Conservation (phyloP, 2,329 filamentous ascomycete genomes). For the Colletotrichum lini region DNA sequence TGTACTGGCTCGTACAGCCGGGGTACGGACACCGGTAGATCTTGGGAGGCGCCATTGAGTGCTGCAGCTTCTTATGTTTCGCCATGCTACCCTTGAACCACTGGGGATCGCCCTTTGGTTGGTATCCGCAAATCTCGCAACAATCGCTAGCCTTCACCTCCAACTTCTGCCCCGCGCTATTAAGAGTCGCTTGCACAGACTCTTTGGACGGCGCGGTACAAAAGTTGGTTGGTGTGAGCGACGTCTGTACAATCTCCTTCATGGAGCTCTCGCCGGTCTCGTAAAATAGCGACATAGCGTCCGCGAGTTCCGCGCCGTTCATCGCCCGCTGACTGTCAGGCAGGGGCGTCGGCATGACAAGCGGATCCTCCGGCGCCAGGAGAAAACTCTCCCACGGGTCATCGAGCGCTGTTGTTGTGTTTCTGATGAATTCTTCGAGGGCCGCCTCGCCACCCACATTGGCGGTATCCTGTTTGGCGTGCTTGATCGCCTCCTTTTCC, state of each 20-base stretch:
- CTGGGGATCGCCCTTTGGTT: constrained; percentile 69
- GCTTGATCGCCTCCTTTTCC: constrained; percentile 20
- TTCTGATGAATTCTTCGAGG: constrained; percentile 40
- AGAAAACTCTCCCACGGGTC: constrained; percentile 10
- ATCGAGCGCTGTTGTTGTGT: constrained; percentile 29
- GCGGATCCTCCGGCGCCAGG: neutral
- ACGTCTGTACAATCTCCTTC: neutral
- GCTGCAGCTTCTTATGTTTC: constrained; percentile 70
- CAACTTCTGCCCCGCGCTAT: constrained; percentile 49
- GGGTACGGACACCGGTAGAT: constrained; percentile 69
- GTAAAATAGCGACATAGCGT: constrained; percentile 1
- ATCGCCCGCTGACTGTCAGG: constrained; percentile 5
- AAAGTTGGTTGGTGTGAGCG: neutral
- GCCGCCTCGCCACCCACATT: constrained; percentile 7
- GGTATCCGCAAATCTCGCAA: constrained; percentile 69
- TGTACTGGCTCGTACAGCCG: constrained; percentile 68
- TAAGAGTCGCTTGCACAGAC: constrained; percentile 23
- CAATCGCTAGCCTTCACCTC: constrained; percentile 61
- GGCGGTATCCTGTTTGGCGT: neutral
- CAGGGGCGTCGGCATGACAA: neutral
- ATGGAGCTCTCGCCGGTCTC: neutral
- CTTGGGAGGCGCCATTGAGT: constrained; percentile 62
- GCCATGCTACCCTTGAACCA: constrained; percentile 73
- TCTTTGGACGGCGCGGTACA: neutral
- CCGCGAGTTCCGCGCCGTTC: neutral